These are phyloP conservation scores for Dichotomopilus funicola DNA, from an alignment of 2,329 filamentous ascomycete genomes.

Conservation along the genomic window DNA sequence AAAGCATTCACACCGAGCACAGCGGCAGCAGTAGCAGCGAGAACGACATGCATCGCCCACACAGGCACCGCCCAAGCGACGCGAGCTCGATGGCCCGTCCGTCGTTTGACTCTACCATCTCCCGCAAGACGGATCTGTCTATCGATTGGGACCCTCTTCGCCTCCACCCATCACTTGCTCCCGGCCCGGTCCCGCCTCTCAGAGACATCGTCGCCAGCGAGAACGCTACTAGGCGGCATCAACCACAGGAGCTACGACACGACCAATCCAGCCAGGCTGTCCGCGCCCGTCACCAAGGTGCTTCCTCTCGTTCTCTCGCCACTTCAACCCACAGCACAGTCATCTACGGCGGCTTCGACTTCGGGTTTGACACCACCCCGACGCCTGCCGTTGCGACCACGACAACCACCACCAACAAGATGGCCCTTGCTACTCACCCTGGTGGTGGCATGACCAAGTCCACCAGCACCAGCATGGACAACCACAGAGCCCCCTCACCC, in stretches of 20 bases:
- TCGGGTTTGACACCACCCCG: conserved; percentile 24
- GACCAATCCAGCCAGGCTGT: conserved; percentile 11
- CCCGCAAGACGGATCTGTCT: conserved; percentile 19
- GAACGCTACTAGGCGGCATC: conserved; percentile 7
- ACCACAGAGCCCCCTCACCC: conserved; percentile 11
- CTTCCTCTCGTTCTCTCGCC: background rate
- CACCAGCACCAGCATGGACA: conserved; percentile 4
- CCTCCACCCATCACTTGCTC: conserved; percentile 26
- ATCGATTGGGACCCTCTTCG: conserved; percentile 31
- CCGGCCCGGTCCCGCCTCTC: conserved; percentile 13
- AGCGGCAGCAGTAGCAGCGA: conserved; percentile 1
- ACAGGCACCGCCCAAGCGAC: conserved; percentile 16
- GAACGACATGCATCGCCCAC: conserved; percentile 12
- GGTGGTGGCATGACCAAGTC: background rate
- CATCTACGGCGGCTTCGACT: conserved; percentile 31
- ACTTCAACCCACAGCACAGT: conserved; percentile 16
- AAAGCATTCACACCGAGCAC: background rate
- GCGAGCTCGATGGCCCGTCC: conserved; percentile 16
- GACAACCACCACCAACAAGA: conserved; percentile 3
- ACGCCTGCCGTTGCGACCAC: conserved; percentile 2
- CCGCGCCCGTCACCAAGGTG: conserved; percentile 2
- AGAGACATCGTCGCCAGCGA: conserved; percentile 2
- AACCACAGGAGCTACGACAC: conserved; percentile 17
- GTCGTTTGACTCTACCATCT: conserved; percentile 17
- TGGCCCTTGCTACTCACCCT: background rate